Conservation (phyloP, 768 basidiomycete genomes). For the Termitomyces sp. region DNA sequence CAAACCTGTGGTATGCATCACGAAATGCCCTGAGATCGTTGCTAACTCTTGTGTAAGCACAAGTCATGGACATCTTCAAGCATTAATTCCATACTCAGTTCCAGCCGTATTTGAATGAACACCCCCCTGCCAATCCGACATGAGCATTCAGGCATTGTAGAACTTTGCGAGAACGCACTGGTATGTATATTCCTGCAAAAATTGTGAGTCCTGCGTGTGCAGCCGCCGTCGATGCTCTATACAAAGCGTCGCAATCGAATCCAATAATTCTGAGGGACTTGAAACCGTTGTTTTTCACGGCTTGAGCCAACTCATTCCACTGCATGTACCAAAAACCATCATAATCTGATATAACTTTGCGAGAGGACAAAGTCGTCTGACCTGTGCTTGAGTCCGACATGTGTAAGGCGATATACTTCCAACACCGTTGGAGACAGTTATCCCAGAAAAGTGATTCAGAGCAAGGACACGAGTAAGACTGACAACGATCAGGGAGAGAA, state of each 20-base stretch:
- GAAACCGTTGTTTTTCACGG: slow-evolving; percentile 27
- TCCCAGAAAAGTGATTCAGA: slow-evolving; percentile 28
- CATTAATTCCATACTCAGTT: background rate
- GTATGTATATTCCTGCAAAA: slow-evolving; percentile 30
- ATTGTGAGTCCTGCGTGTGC: slow-evolving; percentile 24
- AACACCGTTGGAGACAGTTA: slow-evolving; percentile 28
- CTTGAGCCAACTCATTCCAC: slow-evolving; percentile 30
- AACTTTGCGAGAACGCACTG: slow-evolving; percentile 16
- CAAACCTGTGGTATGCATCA: slow-evolving; percentile 25
- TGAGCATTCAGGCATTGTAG: background rate
- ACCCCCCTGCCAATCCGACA: background rate
- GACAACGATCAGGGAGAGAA: background rate
- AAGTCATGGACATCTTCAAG: background rate
- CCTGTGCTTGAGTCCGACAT: slow-evolving; percentile 32
- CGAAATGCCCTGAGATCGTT: slow-evolving; percentile 30
- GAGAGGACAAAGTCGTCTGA: slow-evolving; percentile 5
- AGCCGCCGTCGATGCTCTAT: slow-evolving; percentile 30
- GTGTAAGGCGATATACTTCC: slow-evolving; percentile 23
- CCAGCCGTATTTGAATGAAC: background rate
- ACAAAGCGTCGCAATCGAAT: slow-evolving; percentile 33
- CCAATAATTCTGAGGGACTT: slow-evolving; percentile 30
- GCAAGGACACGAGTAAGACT: slow-evolving; percentile 13
- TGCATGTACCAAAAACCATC: slow-evolving; percentile 4
- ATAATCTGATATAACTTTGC: too few relatives aligned
- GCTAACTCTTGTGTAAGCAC: slow-evolving; percentile 14